A percentile compares a stretch with the other conserved stretches of the same genome.
These are phyloP conservation scores for Pueraria montana DNA, from an alignment of 306 rosid genomes.

Conservation along the genomic window DNA sequence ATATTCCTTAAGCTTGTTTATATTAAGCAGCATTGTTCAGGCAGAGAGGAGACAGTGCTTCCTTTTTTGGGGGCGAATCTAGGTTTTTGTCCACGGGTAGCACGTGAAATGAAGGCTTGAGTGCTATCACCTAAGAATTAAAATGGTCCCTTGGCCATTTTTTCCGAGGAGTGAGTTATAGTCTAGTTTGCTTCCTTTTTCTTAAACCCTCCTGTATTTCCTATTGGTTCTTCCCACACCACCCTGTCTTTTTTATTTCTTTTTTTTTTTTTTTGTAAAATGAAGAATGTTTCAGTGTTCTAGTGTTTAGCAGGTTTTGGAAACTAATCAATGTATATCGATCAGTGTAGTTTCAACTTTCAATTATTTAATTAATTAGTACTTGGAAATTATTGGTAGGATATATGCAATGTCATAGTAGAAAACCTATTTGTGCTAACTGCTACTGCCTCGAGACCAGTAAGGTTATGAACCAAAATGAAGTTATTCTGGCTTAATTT, in stretches of 20 bases:
- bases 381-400: constrained; percentile 4
- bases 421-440: neutral
- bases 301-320: constrained; percentile 36
- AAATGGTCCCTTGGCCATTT: constrained; percentile 26
- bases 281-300: constrained; percentile 17
- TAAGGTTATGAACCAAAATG: neutral
- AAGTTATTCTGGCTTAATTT: neutral
- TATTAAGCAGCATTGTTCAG: constrained; percentile 39
- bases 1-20: constrained; percentile 21
- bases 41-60: constrained; percentile 43
- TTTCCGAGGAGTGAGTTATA: constrained; percentile 19
- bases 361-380: constrained; percentile 28
- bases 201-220: neutral
- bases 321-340: constrained; percentile 36
- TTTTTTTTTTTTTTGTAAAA: constrained; percentile 18
- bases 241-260: neutral
- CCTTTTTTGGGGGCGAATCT: neutral
- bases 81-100: constrained; percentile 19
- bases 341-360: constrained; percentile 25
- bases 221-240: constrained; percentile 12
- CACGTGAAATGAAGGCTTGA: constrained; percentile 30
- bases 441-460: neutral
- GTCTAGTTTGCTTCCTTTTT: constrained; percentile 3
- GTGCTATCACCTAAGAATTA: constrained; percentile 22
- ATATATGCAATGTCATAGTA: neutral